Evolutionary conservation across 768 basidiomycete species (phyloP), one percentile per base, ranked within the genome.

Genomic region (Boletus sp.): DNA sequence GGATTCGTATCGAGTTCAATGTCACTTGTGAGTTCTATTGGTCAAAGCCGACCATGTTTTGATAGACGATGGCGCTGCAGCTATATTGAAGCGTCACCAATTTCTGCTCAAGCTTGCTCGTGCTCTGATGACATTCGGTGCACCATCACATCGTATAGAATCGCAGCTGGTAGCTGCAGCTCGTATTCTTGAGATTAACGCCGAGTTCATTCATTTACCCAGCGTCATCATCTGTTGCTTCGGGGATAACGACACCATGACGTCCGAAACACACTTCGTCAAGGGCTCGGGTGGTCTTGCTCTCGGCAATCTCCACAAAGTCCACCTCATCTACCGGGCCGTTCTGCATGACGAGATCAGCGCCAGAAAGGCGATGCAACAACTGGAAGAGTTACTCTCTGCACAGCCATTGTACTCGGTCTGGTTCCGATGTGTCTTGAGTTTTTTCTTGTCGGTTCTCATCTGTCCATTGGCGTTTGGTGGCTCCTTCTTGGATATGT

Each of bases 281-380:
- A 92, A 91, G 68, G 86, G 85, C 54, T 76, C 75, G 29, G 88
- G 88, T 17, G 77, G 85, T 25, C 82, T 97, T 30, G 85, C 89
- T 42, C 83, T 98, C 15, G 93, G 93, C 27, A 83, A 82, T 58
- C 80, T 98, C 14, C 90, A 95, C 62, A 81, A 85, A 32, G 88
- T 94, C 2, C 93, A 97, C 68, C 67, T 83, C 39, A 77, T 95
- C 56, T 98, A 97, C 71, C 87, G 92, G 52, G 70, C 78, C 19
- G 94, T 98, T 53, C 84, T 97, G 7, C 94, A 97, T 70, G 94
- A 97, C 65, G 90, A 92, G 72, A 84, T 93, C 65, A 88, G 88
- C 50, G 95, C 92, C 4, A 85, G 84, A 55, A 77, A 81, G 50
- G 95, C 89, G 1, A 81, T 83, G 7, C 77, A 77, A 30, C 77